Evolutionary conservation across 2,329 filamentous ascomycete genomes (phyloP), one percentile per base, ranked within the genome.

Genomic region (Sporothrix globosa): DNA sequence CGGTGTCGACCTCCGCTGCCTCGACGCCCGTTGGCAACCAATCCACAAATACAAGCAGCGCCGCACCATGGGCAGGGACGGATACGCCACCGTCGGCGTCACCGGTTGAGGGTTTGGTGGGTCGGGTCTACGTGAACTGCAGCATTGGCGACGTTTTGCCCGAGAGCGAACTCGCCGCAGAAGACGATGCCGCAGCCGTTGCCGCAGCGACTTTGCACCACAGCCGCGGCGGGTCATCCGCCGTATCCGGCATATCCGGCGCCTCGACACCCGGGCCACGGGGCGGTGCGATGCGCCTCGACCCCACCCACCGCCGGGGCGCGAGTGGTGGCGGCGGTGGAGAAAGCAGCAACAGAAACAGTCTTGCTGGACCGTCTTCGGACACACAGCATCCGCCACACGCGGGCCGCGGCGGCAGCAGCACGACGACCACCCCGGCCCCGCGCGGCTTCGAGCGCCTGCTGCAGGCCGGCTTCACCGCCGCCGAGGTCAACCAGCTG

Each of bases 391-490:
- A 24, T 24, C 27, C 5, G 10, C 46, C 24, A 2, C 10, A 34
- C 1, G 34, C 34, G 34, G 34, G 34, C 3, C 17, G 21, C 34
- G 50, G 34, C 27, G 53, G 13, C n/a, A 4, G 54, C 24, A n/a
- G 58, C 63, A 53, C 46, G 44, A 65, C 77, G 0, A 68, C 85
- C 0, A 85, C 88, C 0, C 83, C 85, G 0, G 81, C 85, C 1
- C 91, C 91, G 0, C 88, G 91, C 19, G 96, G 96, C 39, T 99
- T 99, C 81, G 94, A 98, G 78, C 87, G 96, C 6, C 85, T 98
- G 2, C 86, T 97, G 0, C 83, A 86, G 4, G 87, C 93, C 0
- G 95, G 95, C 39, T 96, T 99, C 81, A 92, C 92, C 0, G 78
- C 89, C 0, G 86, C 91, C 2, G 96, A 99, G 79, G 90, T 99